phyloP scores from a whole-genome alignment of 495 filamentous ascomycete species.

The Cercophora samala region DNA sequence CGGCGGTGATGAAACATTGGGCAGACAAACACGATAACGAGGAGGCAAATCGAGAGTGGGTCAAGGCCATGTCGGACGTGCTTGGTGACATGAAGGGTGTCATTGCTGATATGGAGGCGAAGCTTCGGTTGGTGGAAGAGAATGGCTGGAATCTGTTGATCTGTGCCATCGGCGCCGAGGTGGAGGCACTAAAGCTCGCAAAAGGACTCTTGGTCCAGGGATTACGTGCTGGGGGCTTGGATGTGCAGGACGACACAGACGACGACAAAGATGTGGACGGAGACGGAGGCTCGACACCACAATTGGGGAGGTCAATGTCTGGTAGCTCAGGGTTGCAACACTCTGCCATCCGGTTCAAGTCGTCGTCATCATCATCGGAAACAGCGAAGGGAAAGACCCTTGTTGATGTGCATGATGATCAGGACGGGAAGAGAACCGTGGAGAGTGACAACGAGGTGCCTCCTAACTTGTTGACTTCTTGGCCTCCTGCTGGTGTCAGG shows the following conservation, averaged over 20 bases:
- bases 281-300: conserved; percentile 19
- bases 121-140: conserved; percentile 57
- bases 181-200: conserved; percentile 76
- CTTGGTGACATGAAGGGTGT: conserved; percentile 55
- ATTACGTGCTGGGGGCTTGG: conserved; percentile 30
- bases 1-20: conserved; percentile 47
- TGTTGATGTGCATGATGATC: conserved; percentile 38
- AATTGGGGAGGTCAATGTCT: conserved; percentile 19
- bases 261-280: conserved; percentile 14
- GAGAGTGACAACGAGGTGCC: conserved; percentile 42
- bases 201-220: conserved; percentile 58
- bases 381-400: conserved; percentile 35
- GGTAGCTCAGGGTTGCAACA: conserved; percentile 6
- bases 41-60: conserved; percentile 17
- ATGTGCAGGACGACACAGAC: conserved; percentile 8
- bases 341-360: not conserved
- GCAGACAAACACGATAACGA: conserved; percentile 27
- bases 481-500: conserved; percentile 1
- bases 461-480: conserved; percentile 32
- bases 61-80: conserved; percentile 38
- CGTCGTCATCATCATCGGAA: conserved; percentile 1
- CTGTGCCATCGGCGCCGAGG: conserved; percentile 82
- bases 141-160: conserved; percentile 84
- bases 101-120: conserved; percentile 56
- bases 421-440: conserved; percentile 21